These are phyloP conservation scores for Penicillium lagena DNA, from an alignment of 495 filamentous ascomycete species.

Conservation along the genomic window DNA sequence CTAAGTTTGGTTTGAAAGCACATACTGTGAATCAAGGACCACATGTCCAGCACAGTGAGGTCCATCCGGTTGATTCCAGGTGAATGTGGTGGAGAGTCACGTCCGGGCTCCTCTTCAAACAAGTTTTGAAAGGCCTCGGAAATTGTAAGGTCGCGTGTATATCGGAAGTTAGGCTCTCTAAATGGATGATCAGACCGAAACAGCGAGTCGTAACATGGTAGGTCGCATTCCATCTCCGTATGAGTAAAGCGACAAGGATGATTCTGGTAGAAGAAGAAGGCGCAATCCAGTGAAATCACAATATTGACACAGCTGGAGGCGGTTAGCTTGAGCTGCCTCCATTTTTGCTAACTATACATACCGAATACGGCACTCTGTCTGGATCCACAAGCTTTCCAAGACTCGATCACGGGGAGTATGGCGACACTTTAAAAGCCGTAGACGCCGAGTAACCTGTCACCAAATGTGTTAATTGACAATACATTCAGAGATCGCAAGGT, in stretches of 20 bases:
- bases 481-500: background rate
- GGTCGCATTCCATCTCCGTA: constrained; percentile 32
- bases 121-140: constrained; percentile 30
- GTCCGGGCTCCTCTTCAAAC: constrained; percentile 16
- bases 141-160: constrained; percentile 24
- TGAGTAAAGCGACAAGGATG: constrained; percentile 34
- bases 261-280: constrained; percentile 41
- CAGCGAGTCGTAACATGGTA: constrained; percentile 31
- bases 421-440: constrained; percentile 26
- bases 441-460: constrained; percentile 27
- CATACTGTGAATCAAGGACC: constrained; percentile 39
- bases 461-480: background rate
- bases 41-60: constrained; percentile 36
- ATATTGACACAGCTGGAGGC: constrained; percentile 26
- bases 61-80: constrained; percentile 6
- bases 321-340: constrained; percentile 5
- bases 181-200: constrained; percentile 37
- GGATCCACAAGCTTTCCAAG: constrained; percentile 34
- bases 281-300: constrained; percentile 35
- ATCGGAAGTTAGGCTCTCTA: constrained; percentile 26
- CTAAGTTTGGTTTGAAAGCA: background rate
- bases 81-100: constrained; percentile 1
- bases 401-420: constrained; percentile 24
- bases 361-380: constrained; percentile 40
- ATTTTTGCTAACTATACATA: constrained; percentile 4